A percentile compares a stretch with the other conserved stretches of the same genome.
These are phyloP conservation scores for Ceratorhiza oryzae-sativae DNA, from an alignment of 1,284 basidiomycete species.

Conservation along the genomic window DNA sequence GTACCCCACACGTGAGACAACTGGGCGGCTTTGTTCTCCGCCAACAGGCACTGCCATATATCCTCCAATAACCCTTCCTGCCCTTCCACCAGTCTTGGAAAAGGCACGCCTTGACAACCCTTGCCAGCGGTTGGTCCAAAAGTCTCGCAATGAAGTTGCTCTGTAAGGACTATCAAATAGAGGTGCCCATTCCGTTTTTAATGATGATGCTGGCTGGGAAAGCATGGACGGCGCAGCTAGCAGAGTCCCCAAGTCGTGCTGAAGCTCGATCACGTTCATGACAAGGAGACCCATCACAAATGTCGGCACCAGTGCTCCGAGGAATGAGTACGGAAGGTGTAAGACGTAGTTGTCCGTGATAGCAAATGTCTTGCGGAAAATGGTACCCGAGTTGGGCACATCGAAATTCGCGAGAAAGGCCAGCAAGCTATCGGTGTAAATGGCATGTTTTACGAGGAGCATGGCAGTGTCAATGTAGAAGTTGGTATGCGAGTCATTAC, in stretches of 20 bases:
- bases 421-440: constrained; percentile 2
- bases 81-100: constrained; percentile 1
- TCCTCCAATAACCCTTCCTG: background rate
- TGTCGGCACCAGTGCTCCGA: background rate
- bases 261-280: background rate
- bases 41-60: background rate
- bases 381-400: background rate
- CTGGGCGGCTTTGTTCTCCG: background rate
- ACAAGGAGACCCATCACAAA: background rate
- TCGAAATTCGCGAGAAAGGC: background rate
- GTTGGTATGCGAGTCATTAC: constrained; percentile 1
- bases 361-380: constrained; percentile 12
- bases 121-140: constrained; percentile 45
- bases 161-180: constrained; percentile 38
- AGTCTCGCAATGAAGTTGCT: constrained; percentile 40
- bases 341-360: background rate
- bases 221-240: constrained; percentile 7
- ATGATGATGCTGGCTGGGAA: background rate
- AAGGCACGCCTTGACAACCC: constrained; percentile 31
- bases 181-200: constrained; percentile 41
- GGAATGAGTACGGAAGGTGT: constrained; percentile 2
- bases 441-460: background rate
- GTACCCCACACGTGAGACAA: constrained; percentile 48
- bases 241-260: background rate
- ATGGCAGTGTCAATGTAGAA: constrained; percentile 21